phyloP scores from a whole-genome alignment of 495 filamentous ascomycete species.

The Letharia lupina region DNA sequence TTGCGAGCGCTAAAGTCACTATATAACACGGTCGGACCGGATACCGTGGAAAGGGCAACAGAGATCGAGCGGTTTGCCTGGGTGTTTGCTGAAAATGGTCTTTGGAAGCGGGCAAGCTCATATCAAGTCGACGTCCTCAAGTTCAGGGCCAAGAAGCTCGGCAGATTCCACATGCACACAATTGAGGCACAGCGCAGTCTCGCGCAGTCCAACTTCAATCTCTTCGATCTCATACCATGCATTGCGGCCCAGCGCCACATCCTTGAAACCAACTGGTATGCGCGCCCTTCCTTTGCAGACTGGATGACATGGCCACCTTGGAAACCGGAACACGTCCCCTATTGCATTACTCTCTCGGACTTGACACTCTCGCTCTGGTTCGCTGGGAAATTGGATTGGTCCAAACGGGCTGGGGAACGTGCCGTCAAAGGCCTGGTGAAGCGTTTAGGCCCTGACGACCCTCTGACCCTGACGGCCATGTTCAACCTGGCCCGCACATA shows the following conservation, averaged over 20 bases:
- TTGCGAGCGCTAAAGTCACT: conserved; percentile 14
- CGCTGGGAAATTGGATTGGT: no score
- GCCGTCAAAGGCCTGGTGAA: conserved; percentile 19
- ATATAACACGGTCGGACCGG: conserved; percentile 1
- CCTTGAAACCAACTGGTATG: conserved; percentile 9
- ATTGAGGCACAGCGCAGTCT: conserved; percentile 21
- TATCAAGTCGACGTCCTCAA: conserved; percentile 17
- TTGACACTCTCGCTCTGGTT: conserved; percentile 16
- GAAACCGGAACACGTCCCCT: conserved; percentile 17
- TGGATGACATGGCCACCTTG: conserved; percentile 16
- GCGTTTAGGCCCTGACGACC: conserved; percentile 20
- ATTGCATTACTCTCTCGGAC: conserved; percentile 15
- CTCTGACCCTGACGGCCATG: conserved; percentile 22
- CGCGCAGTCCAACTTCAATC: conserved; percentile 21
- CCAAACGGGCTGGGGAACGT: no score
- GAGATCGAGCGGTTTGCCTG: conserved; percentile 16
- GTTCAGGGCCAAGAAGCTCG: conserved; percentile 20
- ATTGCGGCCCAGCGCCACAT: conserved; percentile 15
- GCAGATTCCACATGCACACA: conserved; percentile 19
- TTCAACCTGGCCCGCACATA: conserved; percentile 27
- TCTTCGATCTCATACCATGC: conserved; percentile 18
- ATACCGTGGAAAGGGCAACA: not conserved
- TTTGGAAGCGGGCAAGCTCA: conserved; percentile 18
- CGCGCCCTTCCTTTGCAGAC: conserved; percentile 12
- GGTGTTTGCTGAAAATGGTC: conserved; percentile 18